phyloP scores from a whole-genome alignment of 768 basidiomycete genomes.

The Suillus spraguei region DNA sequence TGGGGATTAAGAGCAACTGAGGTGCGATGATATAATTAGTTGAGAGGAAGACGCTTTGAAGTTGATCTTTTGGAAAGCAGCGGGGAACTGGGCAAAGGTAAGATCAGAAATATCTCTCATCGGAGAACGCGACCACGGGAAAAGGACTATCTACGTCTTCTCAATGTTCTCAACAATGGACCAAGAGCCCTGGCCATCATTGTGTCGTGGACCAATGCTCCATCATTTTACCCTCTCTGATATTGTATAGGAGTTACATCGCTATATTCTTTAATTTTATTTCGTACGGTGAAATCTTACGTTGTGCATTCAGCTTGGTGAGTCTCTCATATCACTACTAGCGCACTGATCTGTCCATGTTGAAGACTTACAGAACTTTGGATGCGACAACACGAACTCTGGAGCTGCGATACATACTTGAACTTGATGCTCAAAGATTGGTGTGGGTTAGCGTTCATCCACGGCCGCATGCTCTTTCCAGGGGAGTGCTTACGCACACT shows the following conservation, averaged over 20 bases:
- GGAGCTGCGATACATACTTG: not conserved
- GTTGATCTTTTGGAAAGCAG: not conserved
- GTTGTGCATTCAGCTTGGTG: not conserved
- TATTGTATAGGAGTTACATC: not conserved
- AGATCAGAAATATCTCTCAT: not conserved
- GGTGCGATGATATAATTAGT: not conserved
- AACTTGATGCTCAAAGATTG: not conserved
- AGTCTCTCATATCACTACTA: not conserved
- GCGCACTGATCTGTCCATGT: not conserved
- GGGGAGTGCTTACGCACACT: not conserved
- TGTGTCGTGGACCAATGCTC: not conserved
- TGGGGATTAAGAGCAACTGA: no score
- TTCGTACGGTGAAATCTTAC: not conserved
- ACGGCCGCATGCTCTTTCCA: not conserved
- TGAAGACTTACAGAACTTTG: not conserved
- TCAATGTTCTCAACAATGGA: no score
- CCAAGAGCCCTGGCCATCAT: not conserved
- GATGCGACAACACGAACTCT: not conserved
- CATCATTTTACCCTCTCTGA: conserved; percentile 31
- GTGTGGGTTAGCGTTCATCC: not conserved
- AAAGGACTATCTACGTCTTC: not conserved
- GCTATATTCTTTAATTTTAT: not conserved
- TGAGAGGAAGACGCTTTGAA: not conserved
- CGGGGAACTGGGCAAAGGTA: not conserved
- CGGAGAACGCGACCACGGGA: not conserved